Conservation (phyloP, 2,329 filamentous ascomycete species). For the Venturiaceae sp. region DNA sequence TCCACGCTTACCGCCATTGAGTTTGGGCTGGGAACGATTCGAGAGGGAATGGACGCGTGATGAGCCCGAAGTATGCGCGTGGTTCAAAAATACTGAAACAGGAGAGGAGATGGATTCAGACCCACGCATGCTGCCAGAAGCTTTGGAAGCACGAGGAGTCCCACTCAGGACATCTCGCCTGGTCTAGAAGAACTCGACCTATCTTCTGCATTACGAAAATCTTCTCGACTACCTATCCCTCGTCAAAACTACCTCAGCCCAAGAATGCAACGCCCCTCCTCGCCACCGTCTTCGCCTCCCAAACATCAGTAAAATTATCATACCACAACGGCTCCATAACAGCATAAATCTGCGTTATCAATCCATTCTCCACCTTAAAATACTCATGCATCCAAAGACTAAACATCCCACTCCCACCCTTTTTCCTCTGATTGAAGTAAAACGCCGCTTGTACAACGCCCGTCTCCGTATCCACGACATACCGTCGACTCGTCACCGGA, state of each 20-base stretch:
- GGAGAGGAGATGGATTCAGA: no score
- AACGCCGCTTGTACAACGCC: not conserved
- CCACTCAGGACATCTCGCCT: no score
- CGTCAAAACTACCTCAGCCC: not conserved
- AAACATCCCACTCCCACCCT: not conserved
- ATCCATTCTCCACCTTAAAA: slow-evolving; percentile 1
- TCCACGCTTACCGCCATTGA: no score
- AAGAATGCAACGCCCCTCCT: not conserved
- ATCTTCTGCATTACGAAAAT: no score
- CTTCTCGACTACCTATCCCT: no score
- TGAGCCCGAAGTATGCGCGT: no score
- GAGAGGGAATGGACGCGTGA: no score
- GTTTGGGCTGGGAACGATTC: no score
- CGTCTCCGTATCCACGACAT: not conserved
- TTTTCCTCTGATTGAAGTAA: not conserved
- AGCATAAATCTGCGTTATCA: not conserved
- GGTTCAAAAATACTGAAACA: no score
- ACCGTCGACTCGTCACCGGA: not conserved
- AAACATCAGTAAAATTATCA: not conserved
- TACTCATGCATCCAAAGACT: slow-evolving; percentile 2
- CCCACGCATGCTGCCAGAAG: no score
- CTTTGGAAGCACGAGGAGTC: no score
- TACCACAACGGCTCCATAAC: not conserved
- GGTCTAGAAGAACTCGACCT: no score
- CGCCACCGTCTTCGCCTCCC: not conserved